Conservation (phyloP, 2,329 filamentous ascomycete genomes). For the Cadophora sp. region DNA sequence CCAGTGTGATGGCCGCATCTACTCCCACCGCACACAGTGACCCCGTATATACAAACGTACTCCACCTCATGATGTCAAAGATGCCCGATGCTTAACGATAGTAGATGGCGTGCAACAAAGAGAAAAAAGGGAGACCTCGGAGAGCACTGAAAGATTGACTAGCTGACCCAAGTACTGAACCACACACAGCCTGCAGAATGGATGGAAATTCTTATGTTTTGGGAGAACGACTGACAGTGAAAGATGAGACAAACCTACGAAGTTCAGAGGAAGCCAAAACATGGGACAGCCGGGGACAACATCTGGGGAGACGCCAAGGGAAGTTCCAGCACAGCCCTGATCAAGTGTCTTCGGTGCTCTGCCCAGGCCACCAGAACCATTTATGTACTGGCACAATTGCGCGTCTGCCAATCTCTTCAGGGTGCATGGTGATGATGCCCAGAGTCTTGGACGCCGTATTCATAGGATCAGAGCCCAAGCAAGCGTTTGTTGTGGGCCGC, state of each 20-base stretch:
- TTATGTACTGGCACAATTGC: constrained; percentile 24
- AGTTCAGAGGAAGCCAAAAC: constrained; percentile 3
- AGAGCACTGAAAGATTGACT: constrained; percentile 7
- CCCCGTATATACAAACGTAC: constrained; percentile 17
- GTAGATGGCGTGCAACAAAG: not conserved
- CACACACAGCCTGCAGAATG: not conserved
- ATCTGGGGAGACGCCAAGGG: constrained; percentile 23
- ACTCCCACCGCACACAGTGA: constrained; percentile 33
- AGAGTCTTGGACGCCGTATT: constrained; percentile 25
- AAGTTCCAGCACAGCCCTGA: constrained; percentile 31
- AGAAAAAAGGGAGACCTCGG: not conserved
- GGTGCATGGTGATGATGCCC: constrained; percentile 24
- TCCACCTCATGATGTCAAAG: constrained; percentile 26
- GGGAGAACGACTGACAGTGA: constrained; percentile 15
- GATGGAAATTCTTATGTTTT: not conserved
- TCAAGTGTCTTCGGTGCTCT: constrained; percentile 15
- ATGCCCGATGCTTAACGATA: not conserved
- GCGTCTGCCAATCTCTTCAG: constrained; percentile 26
- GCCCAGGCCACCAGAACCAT: constrained; percentile 13
- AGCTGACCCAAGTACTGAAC: not conserved
- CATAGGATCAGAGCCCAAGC: constrained; percentile 20
- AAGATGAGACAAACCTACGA: constrained; percentile 11
- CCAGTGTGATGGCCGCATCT: constrained; percentile 36
- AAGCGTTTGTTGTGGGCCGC: constrained; percentile 24
- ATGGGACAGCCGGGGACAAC: constrained; percentile 20